Conservation (phyloP, 139 green algal species). For the Chlorella ohadii region DNA sequence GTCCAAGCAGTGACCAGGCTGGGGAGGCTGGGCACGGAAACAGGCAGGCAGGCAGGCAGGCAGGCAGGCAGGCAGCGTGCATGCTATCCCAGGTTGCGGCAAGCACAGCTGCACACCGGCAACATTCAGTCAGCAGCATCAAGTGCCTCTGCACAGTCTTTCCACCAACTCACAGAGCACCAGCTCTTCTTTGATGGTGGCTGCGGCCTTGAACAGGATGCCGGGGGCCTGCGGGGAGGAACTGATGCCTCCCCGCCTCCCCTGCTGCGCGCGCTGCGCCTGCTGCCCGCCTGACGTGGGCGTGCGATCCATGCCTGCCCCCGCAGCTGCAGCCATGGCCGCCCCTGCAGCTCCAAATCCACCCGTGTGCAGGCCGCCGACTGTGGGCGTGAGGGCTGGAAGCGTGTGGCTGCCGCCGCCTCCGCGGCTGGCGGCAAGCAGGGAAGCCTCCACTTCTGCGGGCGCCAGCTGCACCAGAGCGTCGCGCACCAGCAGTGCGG, state of each 20-base stretch:
- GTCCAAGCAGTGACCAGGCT: no score
- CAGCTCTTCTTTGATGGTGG: slow-evolving; percentile 37
- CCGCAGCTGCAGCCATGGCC: background rate
- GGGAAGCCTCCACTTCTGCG: background rate
- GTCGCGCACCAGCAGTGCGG: slow-evolving; percentile 43
- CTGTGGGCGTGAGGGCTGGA: background rate
- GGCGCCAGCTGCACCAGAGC: slow-evolving; percentile 17
- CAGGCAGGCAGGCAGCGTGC: background rate
- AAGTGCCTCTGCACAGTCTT: background rate
- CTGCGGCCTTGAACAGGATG: slow-evolving; percentile 49
- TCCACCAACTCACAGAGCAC: slow-evolving; percentile 45
- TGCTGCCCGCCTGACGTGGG: background rate
- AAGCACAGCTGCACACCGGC: background rate
- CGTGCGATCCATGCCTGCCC: no score
- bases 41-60: background rate
- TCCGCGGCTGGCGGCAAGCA: background rate
- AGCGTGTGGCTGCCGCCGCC: background rate
- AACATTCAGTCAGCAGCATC: background rate
- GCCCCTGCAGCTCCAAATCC: background rate
- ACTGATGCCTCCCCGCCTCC: background rate
- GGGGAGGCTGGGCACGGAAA: background rate
- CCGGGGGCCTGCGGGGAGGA: background rate
- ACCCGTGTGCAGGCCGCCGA: background rate
- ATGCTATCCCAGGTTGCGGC: no score
- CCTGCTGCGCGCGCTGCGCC: background rate